phyloP scores from a whole-genome alignment of 2,329 filamentous ascomycete species.

The Xylariales sp. region DNA sequence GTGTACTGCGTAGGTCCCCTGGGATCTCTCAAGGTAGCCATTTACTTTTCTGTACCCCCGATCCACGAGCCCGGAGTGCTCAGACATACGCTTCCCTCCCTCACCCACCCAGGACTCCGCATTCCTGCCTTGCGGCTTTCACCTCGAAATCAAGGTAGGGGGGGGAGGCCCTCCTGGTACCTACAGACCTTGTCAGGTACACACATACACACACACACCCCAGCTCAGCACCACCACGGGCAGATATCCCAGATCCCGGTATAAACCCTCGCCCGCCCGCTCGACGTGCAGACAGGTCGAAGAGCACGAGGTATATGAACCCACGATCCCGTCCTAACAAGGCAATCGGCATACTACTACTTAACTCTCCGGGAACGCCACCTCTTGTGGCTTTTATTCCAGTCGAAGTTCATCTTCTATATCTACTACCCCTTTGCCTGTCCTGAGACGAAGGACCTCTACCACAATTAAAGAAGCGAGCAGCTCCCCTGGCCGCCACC shows the following conservation, averaged over 20 bases:
- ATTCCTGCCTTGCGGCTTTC: slow-evolving; percentile 5
- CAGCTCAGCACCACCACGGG: too few relatives aligned
- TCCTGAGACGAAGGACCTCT: too few relatives aligned
- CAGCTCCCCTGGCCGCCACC: too few relatives aligned
- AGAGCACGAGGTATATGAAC: too few relatives aligned
- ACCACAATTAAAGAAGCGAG: too few relatives aligned
- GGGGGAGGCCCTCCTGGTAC: too few relatives aligned
- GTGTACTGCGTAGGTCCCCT: slow-evolving; percentile 5
- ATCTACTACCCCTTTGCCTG: too few relatives aligned
- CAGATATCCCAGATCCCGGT: slow-evolving; percentile 7
- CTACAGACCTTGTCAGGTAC: slow-evolving; percentile 5
- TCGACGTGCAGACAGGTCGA: too few relatives aligned
- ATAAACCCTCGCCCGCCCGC: slow-evolving; percentile 8
- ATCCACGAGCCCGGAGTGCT: slow-evolving; percentile 9
- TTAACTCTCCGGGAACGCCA: slow-evolving; percentile 10
- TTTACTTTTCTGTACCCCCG: slow-evolving; percentile 5
- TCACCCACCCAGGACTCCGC: slow-evolving; percentile 9
- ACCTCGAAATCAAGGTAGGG: slow-evolving; percentile 5
- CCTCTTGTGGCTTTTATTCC: too few relatives aligned
- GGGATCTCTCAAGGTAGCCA: slow-evolving; percentile 6
- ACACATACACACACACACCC: too few relatives aligned
- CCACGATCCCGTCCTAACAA: slow-evolving; percentile 8
- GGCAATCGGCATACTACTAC: slow-evolving; percentile 4
- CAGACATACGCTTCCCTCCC: slow-evolving; percentile 6
- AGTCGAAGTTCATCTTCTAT: too few relatives aligned